These are phyloP conservation scores for Chrysochromulina tobinii DNA, from an alignment of 78 protist species.

Conservation along the genomic window DNA sequence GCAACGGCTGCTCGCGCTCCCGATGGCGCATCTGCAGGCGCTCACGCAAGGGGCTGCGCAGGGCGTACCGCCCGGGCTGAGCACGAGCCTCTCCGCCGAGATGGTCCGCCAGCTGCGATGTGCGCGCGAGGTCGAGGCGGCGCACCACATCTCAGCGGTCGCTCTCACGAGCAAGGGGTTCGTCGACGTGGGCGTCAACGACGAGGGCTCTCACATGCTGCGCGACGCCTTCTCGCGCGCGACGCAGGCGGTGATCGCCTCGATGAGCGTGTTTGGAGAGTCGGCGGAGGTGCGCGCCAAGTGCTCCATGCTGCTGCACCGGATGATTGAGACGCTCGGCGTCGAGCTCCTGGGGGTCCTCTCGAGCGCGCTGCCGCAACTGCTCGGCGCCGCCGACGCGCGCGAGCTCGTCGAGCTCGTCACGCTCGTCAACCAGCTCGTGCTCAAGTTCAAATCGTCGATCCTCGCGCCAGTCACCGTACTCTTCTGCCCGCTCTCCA, in stretches of 20 bases:
- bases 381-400: background rate
- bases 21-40: background rate
- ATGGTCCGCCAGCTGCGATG: too few relatives aligned
- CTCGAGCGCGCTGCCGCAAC: background rate
- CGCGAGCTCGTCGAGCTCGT: background rate
- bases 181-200: background rate
- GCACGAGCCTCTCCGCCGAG: too few relatives aligned
- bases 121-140: too few relatives aligned
- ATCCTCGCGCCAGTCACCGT: background rate
- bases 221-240: background rate
- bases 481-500: background rate
- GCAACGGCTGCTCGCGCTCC: background rate
- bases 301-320: background rate
- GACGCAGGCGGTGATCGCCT: background rate
- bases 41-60: background rate
- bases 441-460: background rate
- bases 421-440: background rate
- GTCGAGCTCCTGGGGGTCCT: background rate
- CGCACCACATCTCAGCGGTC: background rate
- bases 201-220: background rate
- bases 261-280: background rate
- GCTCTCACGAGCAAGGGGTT: background rate
- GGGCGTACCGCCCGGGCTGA: too few relatives aligned
- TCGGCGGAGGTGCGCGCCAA: background rate
- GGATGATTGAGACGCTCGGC: conserved; percentile 5